phyloP scores from a whole-genome alignment of 2,329 filamentous ascomycete species.

The Colletotrichum echinochloae region DNA sequence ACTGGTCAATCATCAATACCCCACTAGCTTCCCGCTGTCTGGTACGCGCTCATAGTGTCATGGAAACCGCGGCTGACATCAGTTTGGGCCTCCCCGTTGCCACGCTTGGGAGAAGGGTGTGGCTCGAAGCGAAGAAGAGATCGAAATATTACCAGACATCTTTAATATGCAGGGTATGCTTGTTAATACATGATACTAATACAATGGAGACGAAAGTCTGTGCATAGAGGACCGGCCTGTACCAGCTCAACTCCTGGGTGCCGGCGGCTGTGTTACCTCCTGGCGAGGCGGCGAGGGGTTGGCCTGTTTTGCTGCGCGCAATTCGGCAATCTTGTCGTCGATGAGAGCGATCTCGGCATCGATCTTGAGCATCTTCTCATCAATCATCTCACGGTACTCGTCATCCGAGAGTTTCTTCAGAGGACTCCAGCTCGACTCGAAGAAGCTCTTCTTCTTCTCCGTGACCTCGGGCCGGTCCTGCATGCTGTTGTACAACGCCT shows the following conservation, averaged over 20 bases:
- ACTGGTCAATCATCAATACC: conserved; percentile 43
- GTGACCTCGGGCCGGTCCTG: conserved; percentile 40
- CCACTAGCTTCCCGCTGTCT: conserved; percentile 15
- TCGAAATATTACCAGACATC: too few species aligned
- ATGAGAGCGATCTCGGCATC: conserved; percentile 83
- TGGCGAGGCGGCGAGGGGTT: not conserved
- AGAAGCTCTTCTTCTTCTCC: conserved; percentile 55
- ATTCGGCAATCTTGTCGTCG: conserved; percentile 75
- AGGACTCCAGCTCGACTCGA: conserved; percentile 77
- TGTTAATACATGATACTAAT: conserved; percentile 16
- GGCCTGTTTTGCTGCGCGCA: conserved; percentile 43
- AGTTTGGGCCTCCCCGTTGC: not conserved
- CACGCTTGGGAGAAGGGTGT: not conserved
- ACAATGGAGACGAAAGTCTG: not conserved
- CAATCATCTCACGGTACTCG: conserved; percentile 78
- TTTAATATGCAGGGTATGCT: not conserved
- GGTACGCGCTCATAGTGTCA: conserved; percentile 43
- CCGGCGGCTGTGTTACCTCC: not conserved
- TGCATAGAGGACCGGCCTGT: not conserved
- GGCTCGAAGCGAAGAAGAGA: not conserved
- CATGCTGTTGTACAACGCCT: conserved; percentile 52
- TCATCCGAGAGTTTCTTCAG: conserved; percentile 77
- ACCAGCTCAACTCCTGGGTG: not conserved
- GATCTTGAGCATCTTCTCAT: conserved; percentile 76
- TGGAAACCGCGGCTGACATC: conserved; percentile 38